Evolutionary conservation across 805 yeast genomes (phyloP).

Genomic region (Metschnikowia amazonensis): DNA sequence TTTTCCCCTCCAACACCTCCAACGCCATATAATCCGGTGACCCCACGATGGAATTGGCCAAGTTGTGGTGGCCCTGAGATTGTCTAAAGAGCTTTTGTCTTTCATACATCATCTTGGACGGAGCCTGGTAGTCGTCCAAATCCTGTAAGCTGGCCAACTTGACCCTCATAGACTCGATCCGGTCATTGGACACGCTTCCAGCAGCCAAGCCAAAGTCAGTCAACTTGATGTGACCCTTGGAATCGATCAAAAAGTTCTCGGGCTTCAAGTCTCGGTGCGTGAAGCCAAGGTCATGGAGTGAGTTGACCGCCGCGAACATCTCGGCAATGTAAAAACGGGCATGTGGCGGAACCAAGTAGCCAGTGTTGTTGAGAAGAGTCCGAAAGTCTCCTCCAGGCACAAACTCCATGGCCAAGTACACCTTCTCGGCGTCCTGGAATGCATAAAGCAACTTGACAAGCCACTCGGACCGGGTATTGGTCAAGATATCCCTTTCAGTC

Average conservation of each 20-base stretch:
- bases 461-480: constrained; percentile 97
- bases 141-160: constrained; percentile 68
- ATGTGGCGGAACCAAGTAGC: constrained; percentile 88
- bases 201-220: constrained; percentile 98
- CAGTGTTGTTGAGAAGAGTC: constrained; percentile 88
- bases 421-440: constrained; percentile 86
- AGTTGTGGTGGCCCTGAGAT: constrained; percentile 75
- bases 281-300: constrained; percentile 90
- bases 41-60: constrained; percentile 95
- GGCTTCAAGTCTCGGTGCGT: constrained; percentile 97
- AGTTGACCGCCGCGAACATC: constrained; percentile 93
- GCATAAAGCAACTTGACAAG: constrained; percentile 89
- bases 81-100: constrained; percentile 83
- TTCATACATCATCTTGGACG: constrained; percentile 74
- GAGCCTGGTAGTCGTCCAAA: constrained; percentile 53
- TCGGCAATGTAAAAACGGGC: constrained; percentile 93
- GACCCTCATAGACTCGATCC: constrained; percentile 88
- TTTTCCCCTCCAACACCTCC: constrained; percentile 91
- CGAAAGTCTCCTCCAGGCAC: constrained; percentile 99
- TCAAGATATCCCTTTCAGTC: constrained; percentile 93
- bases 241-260: constrained; percentile 85
- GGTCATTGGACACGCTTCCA: constrained; percentile 87
- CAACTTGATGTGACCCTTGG: constrained; percentile 85
- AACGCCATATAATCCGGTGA: constrained; percentile 99
- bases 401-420: constrained; percentile 96